Percentiles rank a stretch among this genome's conserved stretches.
Conservation (phyloP, 164 flowering plant genomes). For the Stephania yunnanensis region DNA sequence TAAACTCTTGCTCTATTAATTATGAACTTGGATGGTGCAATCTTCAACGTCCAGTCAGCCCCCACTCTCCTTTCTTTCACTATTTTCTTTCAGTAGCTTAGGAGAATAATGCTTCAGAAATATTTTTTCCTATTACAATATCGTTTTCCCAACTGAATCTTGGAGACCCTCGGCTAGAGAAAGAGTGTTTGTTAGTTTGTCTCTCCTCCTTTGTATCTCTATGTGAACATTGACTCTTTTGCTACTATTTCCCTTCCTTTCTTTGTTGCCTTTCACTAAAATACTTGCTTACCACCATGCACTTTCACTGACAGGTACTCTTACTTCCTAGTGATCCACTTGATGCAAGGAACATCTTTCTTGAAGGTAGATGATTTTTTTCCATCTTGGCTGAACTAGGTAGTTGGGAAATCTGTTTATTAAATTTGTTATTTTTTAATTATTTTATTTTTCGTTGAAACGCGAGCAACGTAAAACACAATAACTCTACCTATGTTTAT, state of each 20-base stretch:
- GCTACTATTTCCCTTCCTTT: not conserved
- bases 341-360: constrained; percentile 86
- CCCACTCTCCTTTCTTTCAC: not conserved
- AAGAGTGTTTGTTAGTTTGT: not conserved
- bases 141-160: not conserved
- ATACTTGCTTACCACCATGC: constrained; percentile 5
- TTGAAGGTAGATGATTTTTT: constrained; percentile 65
- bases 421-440: not conserved
- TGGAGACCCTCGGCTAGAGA: not conserved
- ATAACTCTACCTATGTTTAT: too few species aligned
- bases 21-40: not conserved
- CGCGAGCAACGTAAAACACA: too few species aligned
- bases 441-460: not conserved
- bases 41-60: not conserved
- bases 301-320: constrained; percentile 39
- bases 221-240: not conserved
- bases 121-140: not conserved
- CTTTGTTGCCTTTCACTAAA: not conserved
- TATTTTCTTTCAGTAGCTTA: not conserved
- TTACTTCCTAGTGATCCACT: constrained; percentile 94
- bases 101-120: not conserved
- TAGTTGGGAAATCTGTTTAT: not conserved
- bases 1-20: too few species aligned
- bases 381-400: not conserved
- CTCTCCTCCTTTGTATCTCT: not conserved